A percentile compares a stretch with the other conserved stretches of the same genome.
Evolutionary conservation across 257 asterid species (phyloP).

Genomic region (Buddleja alternifolia): DNA sequence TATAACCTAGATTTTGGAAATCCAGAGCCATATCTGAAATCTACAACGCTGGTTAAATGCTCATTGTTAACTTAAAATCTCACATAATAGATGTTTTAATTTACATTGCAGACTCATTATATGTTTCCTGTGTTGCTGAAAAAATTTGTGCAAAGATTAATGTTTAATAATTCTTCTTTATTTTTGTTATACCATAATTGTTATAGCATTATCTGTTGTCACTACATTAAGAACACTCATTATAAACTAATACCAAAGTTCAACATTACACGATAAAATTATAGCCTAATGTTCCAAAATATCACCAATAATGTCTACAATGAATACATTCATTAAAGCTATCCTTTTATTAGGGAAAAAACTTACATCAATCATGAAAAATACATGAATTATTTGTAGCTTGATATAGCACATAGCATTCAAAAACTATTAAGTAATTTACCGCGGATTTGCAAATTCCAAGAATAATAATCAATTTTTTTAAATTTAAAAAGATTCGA

Average conservation of each 20-base stretch:
- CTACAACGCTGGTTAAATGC: background rate
- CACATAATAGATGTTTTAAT: background rate
- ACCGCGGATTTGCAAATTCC: too few species aligned
- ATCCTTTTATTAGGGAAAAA: background rate
- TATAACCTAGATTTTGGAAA: conserved; percentile 2
- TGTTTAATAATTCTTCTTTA: background rate
- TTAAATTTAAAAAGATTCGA: background rate
- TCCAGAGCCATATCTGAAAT: background rate
- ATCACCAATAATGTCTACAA: background rate
- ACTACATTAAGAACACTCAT: background rate
- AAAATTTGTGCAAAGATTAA: too few species aligned
- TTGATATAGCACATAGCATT: conserved; percentile 1
- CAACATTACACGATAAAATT: background rate
- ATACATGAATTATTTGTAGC: conserved; percentile 20
- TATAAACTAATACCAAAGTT: background rate
- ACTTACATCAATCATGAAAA: conserved; percentile 14
- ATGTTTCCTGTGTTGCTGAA: background rate
- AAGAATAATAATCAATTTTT: too few species aligned
- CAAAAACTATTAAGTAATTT: conserved; percentile 23
- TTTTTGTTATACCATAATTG: background rate
- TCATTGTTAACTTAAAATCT: background rate
- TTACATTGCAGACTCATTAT: background rate
- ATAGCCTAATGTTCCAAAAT: conserved; percentile 8
- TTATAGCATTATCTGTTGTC: background rate
- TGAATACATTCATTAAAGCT: conserved; percentile 2